Base-by-base conservation (phyloP, 257 asterid species). In the Salvia splendens region DNA sequence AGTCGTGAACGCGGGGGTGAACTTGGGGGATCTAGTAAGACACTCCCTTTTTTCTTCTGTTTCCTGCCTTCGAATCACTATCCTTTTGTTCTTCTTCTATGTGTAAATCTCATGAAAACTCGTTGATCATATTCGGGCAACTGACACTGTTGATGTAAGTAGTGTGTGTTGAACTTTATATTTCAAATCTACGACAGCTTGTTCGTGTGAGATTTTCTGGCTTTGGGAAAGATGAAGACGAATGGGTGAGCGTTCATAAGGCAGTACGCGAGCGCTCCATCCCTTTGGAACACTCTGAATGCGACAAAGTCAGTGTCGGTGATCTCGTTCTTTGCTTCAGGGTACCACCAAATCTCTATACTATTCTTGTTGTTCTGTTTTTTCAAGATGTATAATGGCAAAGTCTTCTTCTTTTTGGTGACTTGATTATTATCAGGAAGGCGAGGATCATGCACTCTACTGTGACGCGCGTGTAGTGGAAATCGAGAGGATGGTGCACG, bases 141-240 rank as follows among this genome's bases (percentile, higher is more conserved):
- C 30, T 24, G 30, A 24, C 30, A 24, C 30, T 24, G 30, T 24
- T 24, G 30, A 24, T 24, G 30, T 3, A 24, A 24, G 30, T 24
- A 24, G 30, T 24, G 30, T 24, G 30, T 24, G 3, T 24, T 24
- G 30, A 24, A 2, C 30, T 24, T 1, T 24, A 24, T 24, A 2
- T 24, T 24, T 24, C 30, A 24, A 24, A 24, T 24, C 30, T 15
- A 53, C 10, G 20, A 41, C 86, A 89, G 98, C 70, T 78, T 12
- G 97, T 83, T 78, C 95, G 96, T 54, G 91, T 87, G 76, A 84
- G 97, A 74, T 94, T 81, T 82, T 80, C 88, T 61, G 96, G 96
- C 45, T 94, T 87, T 57, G 82, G 83, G 32, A 78, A 86, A 60
- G 89, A 83, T 15, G 87, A 94, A 69, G 99, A 94, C 72, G 97